These are phyloP conservation scores for Orobanche coerulescens DNA, from an alignment of 257 asterid genomes.

Conservation along the genomic window DNA sequence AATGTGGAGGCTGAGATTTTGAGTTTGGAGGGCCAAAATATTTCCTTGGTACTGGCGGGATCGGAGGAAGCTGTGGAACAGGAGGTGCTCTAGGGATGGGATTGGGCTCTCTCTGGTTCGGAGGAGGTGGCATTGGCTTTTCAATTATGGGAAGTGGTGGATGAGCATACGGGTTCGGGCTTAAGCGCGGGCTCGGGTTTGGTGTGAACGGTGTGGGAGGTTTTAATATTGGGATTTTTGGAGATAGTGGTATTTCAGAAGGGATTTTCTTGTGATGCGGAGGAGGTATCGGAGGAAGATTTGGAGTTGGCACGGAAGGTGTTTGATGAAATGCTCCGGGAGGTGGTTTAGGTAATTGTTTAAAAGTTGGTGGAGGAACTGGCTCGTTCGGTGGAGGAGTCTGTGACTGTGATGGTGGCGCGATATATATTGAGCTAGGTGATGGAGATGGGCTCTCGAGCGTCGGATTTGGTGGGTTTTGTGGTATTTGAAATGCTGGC, in stretches of 20 bases:
- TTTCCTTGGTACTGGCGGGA: conserved; percentile 38
- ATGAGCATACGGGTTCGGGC: neutral
- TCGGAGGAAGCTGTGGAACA: conserved; percentile 46
- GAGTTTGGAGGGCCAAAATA: conserved; percentile 38
- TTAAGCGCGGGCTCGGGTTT: neutral
- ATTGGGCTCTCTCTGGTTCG: conserved; percentile 14
- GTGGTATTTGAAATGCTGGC: conserved; percentile 4
- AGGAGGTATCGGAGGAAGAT: neutral
- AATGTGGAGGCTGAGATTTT: conserved; percentile 20
- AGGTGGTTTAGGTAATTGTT: neutral
- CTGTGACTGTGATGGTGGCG: conserved; percentile 3
- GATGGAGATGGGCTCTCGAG: conserved; percentile 11
- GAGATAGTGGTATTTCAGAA: too few relatives aligned
- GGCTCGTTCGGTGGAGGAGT: neutral
- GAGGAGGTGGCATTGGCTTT: conserved; percentile 12
- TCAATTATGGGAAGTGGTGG: too few relatives aligned
- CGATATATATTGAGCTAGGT: conserved; percentile 9
- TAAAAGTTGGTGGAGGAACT: neutral
- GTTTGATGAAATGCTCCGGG: conserved; percentile 9
- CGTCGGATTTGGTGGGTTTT: conserved; percentile 5
- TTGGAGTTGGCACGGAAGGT: neutral
- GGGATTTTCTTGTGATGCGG: too few relatives aligned
- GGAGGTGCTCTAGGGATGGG: conserved; percentile 55
- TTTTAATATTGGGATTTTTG: neutral
- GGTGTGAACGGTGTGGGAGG: neutral